These are phyloP conservation scores for Gossypium ekmanianum DNA, from an alignment of 345 rosid species.

Conservation along the genomic window DNA sequence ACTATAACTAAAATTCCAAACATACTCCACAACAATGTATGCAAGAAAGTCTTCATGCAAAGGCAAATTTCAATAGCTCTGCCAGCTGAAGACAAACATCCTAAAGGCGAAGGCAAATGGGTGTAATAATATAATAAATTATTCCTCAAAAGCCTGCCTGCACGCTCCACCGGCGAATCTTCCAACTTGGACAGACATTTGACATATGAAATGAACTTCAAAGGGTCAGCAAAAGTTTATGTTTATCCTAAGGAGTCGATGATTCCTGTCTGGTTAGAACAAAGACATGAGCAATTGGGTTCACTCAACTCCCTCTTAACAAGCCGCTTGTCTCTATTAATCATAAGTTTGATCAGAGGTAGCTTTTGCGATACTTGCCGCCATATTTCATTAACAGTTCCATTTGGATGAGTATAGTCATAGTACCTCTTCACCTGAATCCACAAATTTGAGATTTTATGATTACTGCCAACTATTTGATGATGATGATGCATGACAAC, in stretches of 20 bases:
- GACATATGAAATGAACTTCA: neutral
- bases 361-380: slow-evolving; percentile 77
- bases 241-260: slow-evolving; percentile 37
- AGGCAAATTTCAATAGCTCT: neutral
- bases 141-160: slow-evolving; percentile 10
- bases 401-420: slow-evolving; percentile 47
- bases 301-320: slow-evolving; percentile 45
- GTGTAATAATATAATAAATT: neutral
- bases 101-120: neutral
- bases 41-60: neutral
- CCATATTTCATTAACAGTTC: slow-evolving; percentile 92
- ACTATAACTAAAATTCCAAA: neutral
- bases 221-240: neutral
- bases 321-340: slow-evolving; percentile 76
- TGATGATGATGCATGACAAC: neutral
- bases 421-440: slow-evolving; percentile 72
- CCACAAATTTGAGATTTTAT: neutral
- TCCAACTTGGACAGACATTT: neutral
- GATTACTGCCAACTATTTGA: neutral
- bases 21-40: neutral
- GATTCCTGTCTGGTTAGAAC: slow-evolving; percentile 65
- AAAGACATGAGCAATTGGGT: slow-evolving; percentile 73
- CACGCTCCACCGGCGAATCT: neutral
- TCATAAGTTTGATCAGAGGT: slow-evolving; percentile 77
- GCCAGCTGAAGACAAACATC: neutral